Evolutionary conservation across 2,329 filamentous ascomycete species (phyloP).

Genomic region (Elsinoe ampelina): DNA sequence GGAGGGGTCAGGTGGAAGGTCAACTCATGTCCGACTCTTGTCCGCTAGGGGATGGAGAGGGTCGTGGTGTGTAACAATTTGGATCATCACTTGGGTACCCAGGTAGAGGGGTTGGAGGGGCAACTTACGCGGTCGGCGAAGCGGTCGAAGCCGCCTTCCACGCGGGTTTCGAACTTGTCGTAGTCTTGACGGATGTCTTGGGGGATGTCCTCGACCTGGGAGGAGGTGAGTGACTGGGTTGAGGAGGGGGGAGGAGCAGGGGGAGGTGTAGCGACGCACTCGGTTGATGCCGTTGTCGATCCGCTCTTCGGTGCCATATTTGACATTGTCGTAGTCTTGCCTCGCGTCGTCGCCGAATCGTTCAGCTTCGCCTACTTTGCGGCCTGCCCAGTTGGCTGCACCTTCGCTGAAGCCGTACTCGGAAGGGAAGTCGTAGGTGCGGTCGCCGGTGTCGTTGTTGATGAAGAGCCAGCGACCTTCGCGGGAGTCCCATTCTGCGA

Average conservation of each 20-base stretch:
- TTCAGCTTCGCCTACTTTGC: constrained; percentile 22
- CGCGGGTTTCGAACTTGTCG: constrained; percentile 20
- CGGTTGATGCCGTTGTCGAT: not conserved
- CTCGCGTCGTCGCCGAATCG: not conserved
- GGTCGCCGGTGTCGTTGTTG: constrained; percentile 39
- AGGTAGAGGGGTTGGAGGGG: not conserved
- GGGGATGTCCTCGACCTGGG: constrained; percentile 34
- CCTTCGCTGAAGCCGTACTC: constrained; percentile 23
- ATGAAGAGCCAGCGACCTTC: constrained; percentile 37
- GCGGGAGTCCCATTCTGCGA: constrained; percentile 35
- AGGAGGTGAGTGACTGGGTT: constrained; percentile 16
- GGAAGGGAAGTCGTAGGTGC: constrained; percentile 23
- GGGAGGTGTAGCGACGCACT: not conserved
- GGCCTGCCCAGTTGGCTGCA: constrained; percentile 35
- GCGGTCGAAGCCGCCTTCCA: constrained; percentile 26
- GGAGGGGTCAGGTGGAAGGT: not conserved
- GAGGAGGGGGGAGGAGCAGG: not conserved
- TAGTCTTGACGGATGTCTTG: constrained; percentile 28
- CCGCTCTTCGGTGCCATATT: not conserved
- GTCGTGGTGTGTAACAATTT: constrained; percentile 8
- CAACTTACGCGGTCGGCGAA: constrained; percentile 16
- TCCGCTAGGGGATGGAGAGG: not conserved
- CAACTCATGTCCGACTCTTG: not conserved
- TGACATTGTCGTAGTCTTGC: not conserved
- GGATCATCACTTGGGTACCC: not conserved